phyloP scores from a whole-genome alignment of 179 eudicot genomes.

The Sideroxylon spinosum region DNA sequence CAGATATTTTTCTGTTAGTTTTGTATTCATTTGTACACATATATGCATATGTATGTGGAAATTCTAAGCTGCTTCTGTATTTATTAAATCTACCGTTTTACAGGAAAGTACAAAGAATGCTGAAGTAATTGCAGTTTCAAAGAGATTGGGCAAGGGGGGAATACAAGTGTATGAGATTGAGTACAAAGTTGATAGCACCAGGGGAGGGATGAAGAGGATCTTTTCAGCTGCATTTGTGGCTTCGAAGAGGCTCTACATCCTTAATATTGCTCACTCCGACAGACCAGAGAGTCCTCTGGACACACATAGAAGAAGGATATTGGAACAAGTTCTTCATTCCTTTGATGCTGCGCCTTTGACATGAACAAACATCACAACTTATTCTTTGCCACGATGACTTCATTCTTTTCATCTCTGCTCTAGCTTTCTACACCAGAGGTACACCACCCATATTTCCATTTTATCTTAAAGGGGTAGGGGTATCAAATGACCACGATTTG shows the following conservation, averaged over 20 bases:
- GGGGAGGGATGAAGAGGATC: constrained; percentile 86
- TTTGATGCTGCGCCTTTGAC: constrained; percentile 52
- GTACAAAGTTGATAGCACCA: constrained; percentile 73
- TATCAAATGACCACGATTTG: not conserved
- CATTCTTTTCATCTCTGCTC: constrained; percentile 11
- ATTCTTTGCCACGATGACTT: not conserved
- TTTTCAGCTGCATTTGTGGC: constrained; percentile 82
- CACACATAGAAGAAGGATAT: constrained; percentile 30
- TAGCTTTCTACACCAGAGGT: not conserved
- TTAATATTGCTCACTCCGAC: constrained; percentile 78
- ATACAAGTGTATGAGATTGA: constrained; percentile 74
- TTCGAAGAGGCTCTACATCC: constrained; percentile 68
- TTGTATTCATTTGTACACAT: too few species aligned
- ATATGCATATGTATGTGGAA: not conserved
- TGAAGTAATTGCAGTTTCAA: constrained; percentile 49
- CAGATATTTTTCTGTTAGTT: too few species aligned
- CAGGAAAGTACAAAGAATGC: constrained; percentile 92
- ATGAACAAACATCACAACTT: constrained; percentile 11
- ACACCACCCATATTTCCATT: not conserved
- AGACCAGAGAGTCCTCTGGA: constrained; percentile 63
- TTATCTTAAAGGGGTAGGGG: not conserved
- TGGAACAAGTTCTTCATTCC: constrained; percentile 81
- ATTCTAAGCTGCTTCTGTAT: not conserved
- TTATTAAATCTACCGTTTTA: not conserved
- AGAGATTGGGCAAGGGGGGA: constrained; percentile 60